These are phyloP conservation scores for Canavalia gladiata DNA, from an alignment of 306 rosid species.

Conservation along the genomic window DNA sequence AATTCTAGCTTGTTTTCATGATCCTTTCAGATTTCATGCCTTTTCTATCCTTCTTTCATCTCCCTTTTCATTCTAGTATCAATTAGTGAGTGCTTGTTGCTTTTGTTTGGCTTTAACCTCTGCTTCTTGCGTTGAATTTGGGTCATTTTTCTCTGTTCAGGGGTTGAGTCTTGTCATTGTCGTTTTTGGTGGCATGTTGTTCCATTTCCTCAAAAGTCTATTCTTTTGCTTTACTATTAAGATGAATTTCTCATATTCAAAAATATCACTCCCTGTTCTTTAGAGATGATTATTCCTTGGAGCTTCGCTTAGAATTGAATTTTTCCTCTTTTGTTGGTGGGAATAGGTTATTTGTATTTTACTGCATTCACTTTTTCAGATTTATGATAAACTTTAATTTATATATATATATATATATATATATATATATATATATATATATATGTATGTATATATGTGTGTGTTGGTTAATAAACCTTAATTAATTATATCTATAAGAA, in stretches of 20 bases:
- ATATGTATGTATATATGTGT: neutral
- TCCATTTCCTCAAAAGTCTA: slow-evolving; percentile 37
- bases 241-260: slow-evolving; percentile 43
- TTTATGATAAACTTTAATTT: slow-evolving; percentile 1
- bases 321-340: slow-evolving; percentile 37
- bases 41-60: neutral
- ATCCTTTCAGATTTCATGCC: slow-evolving; percentile 45
- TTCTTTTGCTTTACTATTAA: slow-evolving; percentile 59
- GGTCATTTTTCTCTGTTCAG: neutral
- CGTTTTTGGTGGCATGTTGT: slow-evolving; percentile 53
- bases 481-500: too few relatives aligned
- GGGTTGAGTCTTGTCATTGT: slow-evolving; percentile 43
- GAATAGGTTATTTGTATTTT: slow-evolving; percentile 34
- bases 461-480: too few relatives aligned
- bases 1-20: slow-evolving; percentile 34
- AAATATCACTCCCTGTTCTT: slow-evolving; percentile 20
- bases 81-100: neutral
- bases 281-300: neutral
- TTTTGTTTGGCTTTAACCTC: neutral
- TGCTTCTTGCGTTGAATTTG: neutral
- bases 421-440: neutral
- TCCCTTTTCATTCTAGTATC: neutral
- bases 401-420: neutral
- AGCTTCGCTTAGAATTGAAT: slow-evolving; percentile 49
- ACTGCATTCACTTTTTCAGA: slow-evolving; percentile 12